Evolutionary conservation across 1,139 yeast species (phyloP).

Genomic region (Lodderomyces parapsilosis): DNA sequence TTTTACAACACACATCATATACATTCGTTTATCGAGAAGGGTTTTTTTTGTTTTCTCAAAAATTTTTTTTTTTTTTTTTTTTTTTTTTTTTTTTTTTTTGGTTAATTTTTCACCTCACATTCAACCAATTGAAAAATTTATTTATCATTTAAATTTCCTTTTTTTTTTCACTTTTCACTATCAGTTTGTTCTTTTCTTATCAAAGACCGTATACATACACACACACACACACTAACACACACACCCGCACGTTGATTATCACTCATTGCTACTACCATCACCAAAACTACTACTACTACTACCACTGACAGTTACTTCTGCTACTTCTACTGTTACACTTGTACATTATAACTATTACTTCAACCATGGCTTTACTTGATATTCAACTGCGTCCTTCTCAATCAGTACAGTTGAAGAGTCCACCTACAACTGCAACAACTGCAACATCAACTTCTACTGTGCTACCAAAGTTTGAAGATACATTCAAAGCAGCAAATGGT

Average conservation of each 20-base stretch:
- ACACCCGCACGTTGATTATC: not conserved
- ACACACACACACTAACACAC: no score
- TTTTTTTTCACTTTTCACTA: not conserved
- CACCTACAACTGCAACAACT: constrained; percentile 5
- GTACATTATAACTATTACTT: not conserved
- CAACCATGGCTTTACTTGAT: constrained; percentile 17
- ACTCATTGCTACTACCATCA: not conserved
- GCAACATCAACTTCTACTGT: not conserved
- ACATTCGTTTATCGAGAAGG: not conserved
- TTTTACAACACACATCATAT: not conserved
- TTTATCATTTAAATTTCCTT: not conserved
- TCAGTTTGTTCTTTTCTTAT: no score
- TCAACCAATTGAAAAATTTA: constrained; percentile 2
- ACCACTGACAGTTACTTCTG: no score
- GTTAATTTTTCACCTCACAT: no score
- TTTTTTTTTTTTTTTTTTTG: not conserved
- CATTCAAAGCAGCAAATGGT: not conserved
- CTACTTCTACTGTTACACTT: not conserved
- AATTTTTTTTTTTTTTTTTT: not conserved
- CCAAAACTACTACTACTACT: not conserved
- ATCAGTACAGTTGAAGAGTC: constrained; percentile 4
- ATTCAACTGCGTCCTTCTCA: constrained; percentile 18
- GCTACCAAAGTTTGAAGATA: constrained; percentile 2
- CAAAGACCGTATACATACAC: no score
- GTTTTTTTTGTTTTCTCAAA: not conserved